phyloP scores from a whole-genome alignment of 192 early-diverging fungal genomes.

The Piromyces sp. region DNA sequence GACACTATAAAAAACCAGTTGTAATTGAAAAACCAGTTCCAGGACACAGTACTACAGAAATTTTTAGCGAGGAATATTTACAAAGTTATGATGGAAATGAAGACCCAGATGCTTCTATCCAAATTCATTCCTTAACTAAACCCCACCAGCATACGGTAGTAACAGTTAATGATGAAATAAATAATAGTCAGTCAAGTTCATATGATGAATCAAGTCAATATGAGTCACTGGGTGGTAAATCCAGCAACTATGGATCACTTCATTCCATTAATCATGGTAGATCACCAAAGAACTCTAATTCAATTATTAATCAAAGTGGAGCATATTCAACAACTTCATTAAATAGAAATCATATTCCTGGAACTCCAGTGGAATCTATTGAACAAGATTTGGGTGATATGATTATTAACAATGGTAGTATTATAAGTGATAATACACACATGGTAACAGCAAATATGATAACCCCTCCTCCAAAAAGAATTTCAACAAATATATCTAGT shows the following conservation, averaged over 20 bases:
- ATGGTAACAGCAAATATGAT: not conserved
- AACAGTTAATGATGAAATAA: not conserved
- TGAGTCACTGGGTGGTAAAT: not conserved
- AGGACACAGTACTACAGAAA: not conserved
- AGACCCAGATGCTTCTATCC: not conserved
- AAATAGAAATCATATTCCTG: not conserved
- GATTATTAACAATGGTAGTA: not conserved
- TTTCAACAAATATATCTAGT: not conserved
- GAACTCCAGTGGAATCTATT: not conserved
- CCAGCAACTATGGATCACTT: not conserved
- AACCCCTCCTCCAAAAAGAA: not conserved
- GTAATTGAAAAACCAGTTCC: not conserved
- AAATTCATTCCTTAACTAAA: not conserved
- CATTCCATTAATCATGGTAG: not conserved
- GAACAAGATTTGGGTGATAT: not conserved
- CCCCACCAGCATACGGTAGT: not conserved
- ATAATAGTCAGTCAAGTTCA: not conserved
- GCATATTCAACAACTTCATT: not conserved
- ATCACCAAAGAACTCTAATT: not conserved
- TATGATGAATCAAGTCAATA: not conserved
- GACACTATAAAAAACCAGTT: not conserved
- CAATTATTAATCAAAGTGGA: no score
- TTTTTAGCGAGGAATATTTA: not conserved
- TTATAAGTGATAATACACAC: not conserved
- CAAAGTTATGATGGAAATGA: not conserved